Evolutionary conservation across 2,329 filamentous ascomycete genomes (phyloP).

Genomic region (Talaromyces sp.): DNA sequence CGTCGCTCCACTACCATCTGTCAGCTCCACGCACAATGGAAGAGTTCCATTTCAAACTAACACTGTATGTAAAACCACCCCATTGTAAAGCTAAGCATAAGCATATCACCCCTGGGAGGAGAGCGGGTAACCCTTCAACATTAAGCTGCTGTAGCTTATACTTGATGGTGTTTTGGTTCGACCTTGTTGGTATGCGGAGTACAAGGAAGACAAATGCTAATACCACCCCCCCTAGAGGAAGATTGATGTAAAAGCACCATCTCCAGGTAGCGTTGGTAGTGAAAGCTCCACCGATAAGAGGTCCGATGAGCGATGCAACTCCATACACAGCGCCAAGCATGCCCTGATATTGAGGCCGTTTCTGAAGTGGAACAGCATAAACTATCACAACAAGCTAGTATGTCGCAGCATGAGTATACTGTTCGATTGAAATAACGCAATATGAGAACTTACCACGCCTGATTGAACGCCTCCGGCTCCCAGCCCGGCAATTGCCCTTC

Average conservation of each 20-base stretch:
- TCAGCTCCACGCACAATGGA: not conserved
- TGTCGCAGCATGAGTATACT: not conserved
- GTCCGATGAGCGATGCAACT: conserved; percentile 53
- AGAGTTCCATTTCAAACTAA: not conserved
- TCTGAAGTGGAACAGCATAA: conserved; percentile 13
- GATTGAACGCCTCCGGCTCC: conserved; percentile 20
- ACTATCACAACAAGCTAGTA: conserved; percentile 5
- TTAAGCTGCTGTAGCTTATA: conserved; percentile 1
- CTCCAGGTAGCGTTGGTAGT: conserved; percentile 54
- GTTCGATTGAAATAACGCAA: not conserved
- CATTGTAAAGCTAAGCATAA: conserved; percentile 46
- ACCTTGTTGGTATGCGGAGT: conserved; percentile 15
- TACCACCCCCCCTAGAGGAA: conserved; percentile 22
- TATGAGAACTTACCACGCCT: conserved; percentile 12
- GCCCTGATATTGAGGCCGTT: conserved; percentile 56
- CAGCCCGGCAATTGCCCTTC: conserved; percentile 27
- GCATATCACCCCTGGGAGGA: conserved; percentile 41
- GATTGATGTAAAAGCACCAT: conserved; percentile 58
- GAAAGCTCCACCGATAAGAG: conserved; percentile 55
- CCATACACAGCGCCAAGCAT: conserved; percentile 60
- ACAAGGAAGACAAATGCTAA: conserved; percentile 27
- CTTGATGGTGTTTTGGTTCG: not conserved
- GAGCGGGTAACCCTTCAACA: conserved; percentile 10
- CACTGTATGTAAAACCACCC: conserved; percentile 20
- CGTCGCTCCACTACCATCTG: conserved; percentile 35